phyloP scores from a whole-genome alignment of 2,329 filamentous ascomycete genomes.

The Fonsecaea nubica region DNA sequence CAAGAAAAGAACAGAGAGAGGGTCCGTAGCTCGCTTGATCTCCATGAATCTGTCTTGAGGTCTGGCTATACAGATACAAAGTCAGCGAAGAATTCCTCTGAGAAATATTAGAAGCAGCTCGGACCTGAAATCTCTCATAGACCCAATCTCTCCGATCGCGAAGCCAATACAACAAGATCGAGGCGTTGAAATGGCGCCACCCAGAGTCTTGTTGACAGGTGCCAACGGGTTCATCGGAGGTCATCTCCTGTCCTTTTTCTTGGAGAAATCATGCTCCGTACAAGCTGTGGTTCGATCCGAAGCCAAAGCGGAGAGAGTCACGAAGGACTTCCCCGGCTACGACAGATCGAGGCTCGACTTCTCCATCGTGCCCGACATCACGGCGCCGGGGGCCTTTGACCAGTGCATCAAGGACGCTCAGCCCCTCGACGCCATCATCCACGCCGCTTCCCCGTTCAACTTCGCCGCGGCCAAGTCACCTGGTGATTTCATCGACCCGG shows the following conservation, averaged over 20 bases:
- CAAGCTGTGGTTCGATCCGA: constrained; percentile 38
- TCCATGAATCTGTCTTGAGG: constrained; percentile 1
- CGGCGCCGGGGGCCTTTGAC: constrained; percentile 46
- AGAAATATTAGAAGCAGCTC: background rate
- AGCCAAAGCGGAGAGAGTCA: constrained; percentile 40
- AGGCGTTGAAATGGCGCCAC: background rate
- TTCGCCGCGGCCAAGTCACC: constrained; percentile 73
- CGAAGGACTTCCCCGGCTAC: constrained; percentile 23
- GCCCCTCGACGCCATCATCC: constrained; percentile 74
- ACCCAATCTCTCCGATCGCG: background rate
- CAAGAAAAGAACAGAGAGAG: background rate
- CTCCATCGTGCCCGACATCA: constrained; percentile 44
- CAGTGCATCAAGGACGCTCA: constrained; percentile 62
- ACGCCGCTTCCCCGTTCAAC: constrained; percentile 77
- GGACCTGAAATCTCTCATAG: background rate
- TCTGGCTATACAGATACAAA: background rate
- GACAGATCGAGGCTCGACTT: constrained; percentile 35
- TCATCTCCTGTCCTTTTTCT: constrained; percentile 13
- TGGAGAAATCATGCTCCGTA: constrained; percentile 16
- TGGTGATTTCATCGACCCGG: constrained; percentile 64
- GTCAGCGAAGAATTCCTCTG: background rate
- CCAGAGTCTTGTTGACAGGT: constrained; percentile 11
- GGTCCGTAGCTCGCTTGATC: constrained; percentile 3
- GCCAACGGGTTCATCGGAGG: constrained; percentile 13
- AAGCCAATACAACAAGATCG: background rate